Evolutionary conservation across 495 filamentous ascomycete species (phyloP), one percentile per base, ranked within the genome.

Genomic region (Elaphomyces granulatus): DNA sequence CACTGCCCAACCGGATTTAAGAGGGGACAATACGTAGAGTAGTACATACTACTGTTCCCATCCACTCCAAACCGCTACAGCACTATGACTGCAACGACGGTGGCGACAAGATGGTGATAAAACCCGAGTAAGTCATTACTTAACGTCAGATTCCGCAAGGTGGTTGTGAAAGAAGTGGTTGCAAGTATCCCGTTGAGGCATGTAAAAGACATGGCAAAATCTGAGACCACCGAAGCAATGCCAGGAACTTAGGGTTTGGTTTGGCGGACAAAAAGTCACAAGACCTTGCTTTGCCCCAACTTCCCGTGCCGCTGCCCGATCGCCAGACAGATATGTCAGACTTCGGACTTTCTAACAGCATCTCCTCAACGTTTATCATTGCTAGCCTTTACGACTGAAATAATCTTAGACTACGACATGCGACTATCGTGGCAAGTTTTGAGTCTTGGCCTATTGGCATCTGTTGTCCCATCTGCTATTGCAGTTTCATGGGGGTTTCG

Each of bases 401-500:
- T 16, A 15, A 36, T 31, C 2, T 28, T 20, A 15, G n/a, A 30
- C 23, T 45, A 46, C 48, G 60, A 18, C 21, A 68, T 68, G 65
- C 56, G 62, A 50, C 45, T 64, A 48, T 63, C 60, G 54, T 55
- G 60, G 42, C 49, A 54, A 36, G 52, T 58, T 45, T 49, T 60
- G 47, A 55, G 56, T 21, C 53, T 67, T 34, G 55, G 56, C 38
- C 50, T 68, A 40, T 49, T 66, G 53, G 63, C 53, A 18, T 56
- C 58, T 4, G 52, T 54, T 32, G 57, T 61, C 8, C 60, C 61
- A n/a, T 49, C 50, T 32, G 60, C 44, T 12, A 78, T 82, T 32
- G 81, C 83, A 37, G 74, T 82, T 23, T 75, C 76, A 20, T 94
- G 87, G 87, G 72, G 75, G 15, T 90, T 90, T 58, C 72, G 80